Percentiles rank a stretch among this genome's conserved stretches.
Evolutionary conservation across 78 protist genomes (phyloP).

Genomic region (Planoprotostelium fungivorum): DNA sequence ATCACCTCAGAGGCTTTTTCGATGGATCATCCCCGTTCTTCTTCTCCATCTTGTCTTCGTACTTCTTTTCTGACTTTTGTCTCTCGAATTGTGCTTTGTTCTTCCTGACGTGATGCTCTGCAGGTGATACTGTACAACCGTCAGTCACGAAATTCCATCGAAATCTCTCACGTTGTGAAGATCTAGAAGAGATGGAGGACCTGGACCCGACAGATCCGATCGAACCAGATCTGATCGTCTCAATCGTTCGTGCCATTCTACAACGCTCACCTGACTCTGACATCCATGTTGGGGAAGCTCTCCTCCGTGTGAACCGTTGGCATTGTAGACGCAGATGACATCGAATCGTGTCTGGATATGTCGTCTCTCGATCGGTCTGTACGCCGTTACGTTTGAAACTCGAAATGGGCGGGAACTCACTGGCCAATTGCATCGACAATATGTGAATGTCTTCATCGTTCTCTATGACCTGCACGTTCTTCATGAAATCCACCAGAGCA

Average conservation of each 20-base stretch:
- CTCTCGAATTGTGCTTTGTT: not conserved
- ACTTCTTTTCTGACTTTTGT: not conserved
- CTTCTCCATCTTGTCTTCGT: not conserved
- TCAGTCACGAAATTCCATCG: no score
- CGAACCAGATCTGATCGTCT: not conserved
- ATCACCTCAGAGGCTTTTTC: not conserved
- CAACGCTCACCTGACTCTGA: not conserved
- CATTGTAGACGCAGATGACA: not conserved
- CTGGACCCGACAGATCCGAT: no score
- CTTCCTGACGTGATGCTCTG: no score
- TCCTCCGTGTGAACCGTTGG: not conserved
- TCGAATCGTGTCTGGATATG: not conserved
- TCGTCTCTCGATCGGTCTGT: not conserved
- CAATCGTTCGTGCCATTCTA: no score
- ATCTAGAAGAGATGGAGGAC: no score
- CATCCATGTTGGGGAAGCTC: not conserved
- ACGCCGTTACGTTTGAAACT: not conserved
- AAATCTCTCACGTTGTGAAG: no score
- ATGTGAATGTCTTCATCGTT: not conserved
- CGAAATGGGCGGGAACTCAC: not conserved
- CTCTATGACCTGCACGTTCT: not conserved
- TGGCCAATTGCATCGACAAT: not conserved
- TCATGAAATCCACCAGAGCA: not conserved
- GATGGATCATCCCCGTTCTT: no score
- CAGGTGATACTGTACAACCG: no score